Evolutionary conservation across 140 eudicot species (phyloP), one percentile per base, ranked within the genome.

Genomic region (Ambrosia hybrid): DNA sequence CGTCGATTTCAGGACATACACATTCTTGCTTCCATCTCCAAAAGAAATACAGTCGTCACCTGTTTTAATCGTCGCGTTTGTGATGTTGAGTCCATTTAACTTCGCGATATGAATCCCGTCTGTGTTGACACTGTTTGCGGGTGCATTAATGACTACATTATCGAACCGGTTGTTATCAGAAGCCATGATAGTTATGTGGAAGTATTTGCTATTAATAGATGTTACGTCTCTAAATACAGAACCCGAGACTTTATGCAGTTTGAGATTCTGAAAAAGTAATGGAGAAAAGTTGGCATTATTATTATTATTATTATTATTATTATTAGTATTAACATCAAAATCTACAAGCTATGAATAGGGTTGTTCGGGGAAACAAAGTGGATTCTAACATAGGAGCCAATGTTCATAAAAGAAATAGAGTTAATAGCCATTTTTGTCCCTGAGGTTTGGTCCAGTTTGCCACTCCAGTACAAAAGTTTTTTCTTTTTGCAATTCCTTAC

Each of bases 21-120:
- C 38, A 2, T 86, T 77, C 65, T 65, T 48, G 33, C 64, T 45
- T 52, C 82, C 92, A 3, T 82, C 87, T 0, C 91, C 84, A 0
- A 86, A 57, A 51, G 92, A 84, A 45, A 89, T 43, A 43, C 93
- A 89, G 68, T 84, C 93, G 13, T 89, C 93, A 0, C 92, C 90
- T 0, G 90, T 86, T 13, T 45, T 15, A 3, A 85, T 80, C 4
- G 36, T 21, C 16, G 84, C 33, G 43, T 83, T 80, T 1, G 55
- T 73, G 63, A 85, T 63, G 33, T 65, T 68, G 17, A 85, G 49
- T 4, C 73, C 74, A 11, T 3, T 58, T 46, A 71, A 56, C 41
- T 76, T 59, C 1, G 67, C 85, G 9, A 88, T 39, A 73, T 88
- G 95, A 30, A 88, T 81, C 4, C 95, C 95, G 3, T 88, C 91